Conservation (phyloP, 352 stramenopile genomes). For the Elongisporangium senticosum region DNA sequence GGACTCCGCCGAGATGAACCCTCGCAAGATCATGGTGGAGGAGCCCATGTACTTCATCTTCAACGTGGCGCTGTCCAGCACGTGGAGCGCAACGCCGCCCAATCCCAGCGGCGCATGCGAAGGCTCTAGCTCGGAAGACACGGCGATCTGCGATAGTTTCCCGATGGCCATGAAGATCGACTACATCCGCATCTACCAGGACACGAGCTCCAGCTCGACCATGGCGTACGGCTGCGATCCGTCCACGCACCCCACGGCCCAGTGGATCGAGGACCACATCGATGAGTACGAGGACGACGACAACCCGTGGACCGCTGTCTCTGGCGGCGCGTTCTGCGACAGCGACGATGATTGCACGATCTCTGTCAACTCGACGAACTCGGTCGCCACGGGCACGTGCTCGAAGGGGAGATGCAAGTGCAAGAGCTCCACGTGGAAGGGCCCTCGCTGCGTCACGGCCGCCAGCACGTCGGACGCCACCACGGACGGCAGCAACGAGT, state of each 20-base stretch:
- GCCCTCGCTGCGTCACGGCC: constrained; percentile 43
- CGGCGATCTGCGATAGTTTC: constrained; percentile 48
- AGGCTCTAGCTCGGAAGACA: constrained; percentile 22
- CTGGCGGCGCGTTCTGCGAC: constrained; percentile 33
- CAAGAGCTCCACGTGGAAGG: constrained; percentile 37
- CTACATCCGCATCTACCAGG: constrained; percentile 85
- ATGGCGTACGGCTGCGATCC: constrained; percentile 34
- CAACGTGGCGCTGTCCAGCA: constrained; percentile 91
- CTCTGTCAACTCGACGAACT: constrained; percentile 5
- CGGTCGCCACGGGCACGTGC: constrained; percentile 39
- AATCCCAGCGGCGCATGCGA: constrained; percentile 13
- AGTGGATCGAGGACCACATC: constrained; percentile 35
- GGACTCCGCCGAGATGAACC: constrained; percentile 26
- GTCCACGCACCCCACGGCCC: constrained; percentile 27
- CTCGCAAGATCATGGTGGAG: constrained; percentile 82
- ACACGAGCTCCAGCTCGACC: constrained; percentile 24
- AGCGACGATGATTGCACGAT: constrained; percentile 41
- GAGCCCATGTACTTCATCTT: constrained; percentile 92
- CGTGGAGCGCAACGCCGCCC: constrained; percentile 29
- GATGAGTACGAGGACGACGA: constrained; percentile 36
- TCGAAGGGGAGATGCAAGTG: constrained; percentile 42
- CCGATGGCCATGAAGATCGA: constrained; percentile 75
- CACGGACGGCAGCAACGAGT: neutral
- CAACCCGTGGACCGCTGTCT: constrained; percentile 33
- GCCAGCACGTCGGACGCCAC: constrained; percentile 17